These are phyloP conservation scores for Globisporangium paddicum DNA, from an alignment of 352 stramenopile genomes.

Conservation along the genomic window DNA sequence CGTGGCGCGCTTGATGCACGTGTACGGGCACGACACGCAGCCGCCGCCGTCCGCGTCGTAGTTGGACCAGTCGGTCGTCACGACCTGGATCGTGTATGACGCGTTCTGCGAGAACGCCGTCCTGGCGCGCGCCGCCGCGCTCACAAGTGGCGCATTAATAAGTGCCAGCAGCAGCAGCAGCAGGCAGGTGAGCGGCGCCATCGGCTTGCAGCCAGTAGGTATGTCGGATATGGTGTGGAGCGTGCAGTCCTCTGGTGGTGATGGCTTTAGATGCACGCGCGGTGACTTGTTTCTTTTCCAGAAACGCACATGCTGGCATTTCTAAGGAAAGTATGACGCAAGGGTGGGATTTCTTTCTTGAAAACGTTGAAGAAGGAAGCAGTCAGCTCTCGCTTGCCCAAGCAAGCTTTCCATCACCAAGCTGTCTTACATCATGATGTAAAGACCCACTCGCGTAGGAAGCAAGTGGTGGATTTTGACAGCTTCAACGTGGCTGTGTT, in stretches of 20 bases:
- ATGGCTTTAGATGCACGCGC: not conserved
- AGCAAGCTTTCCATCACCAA: too few species aligned
- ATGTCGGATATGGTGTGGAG: not conserved
- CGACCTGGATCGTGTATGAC: constrained; percentile 60
- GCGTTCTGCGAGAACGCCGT: constrained; percentile 65
- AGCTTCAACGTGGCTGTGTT: too few species aligned
- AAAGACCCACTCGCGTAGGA: too few species aligned
- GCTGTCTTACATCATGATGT: too few species aligned
- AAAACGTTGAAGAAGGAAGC: not conserved
- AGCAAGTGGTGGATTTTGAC: too few species aligned
- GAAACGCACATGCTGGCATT: not conserved
- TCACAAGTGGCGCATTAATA: not conserved
- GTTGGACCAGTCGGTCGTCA: constrained; percentile 74
- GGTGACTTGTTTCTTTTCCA: not conserved
- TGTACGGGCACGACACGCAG: constrained; percentile 83
- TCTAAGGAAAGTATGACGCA: not conserved
- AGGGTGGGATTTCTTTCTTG: not conserved
- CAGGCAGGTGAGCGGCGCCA: not conserved
- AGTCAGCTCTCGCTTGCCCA: too few species aligned
- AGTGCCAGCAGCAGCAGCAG: not conserved
- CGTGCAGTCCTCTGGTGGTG: not conserved
- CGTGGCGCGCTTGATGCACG: constrained; percentile 61
- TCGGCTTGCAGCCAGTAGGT: not conserved
- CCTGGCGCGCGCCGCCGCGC: constrained; percentile 11
- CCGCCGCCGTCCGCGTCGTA: constrained; percentile 60